Percentiles rank a stretch among this genome's conserved stretches.
Conservation (phyloP, 345 rosid genomes). For the Aquilaria malaccensis region DNA sequence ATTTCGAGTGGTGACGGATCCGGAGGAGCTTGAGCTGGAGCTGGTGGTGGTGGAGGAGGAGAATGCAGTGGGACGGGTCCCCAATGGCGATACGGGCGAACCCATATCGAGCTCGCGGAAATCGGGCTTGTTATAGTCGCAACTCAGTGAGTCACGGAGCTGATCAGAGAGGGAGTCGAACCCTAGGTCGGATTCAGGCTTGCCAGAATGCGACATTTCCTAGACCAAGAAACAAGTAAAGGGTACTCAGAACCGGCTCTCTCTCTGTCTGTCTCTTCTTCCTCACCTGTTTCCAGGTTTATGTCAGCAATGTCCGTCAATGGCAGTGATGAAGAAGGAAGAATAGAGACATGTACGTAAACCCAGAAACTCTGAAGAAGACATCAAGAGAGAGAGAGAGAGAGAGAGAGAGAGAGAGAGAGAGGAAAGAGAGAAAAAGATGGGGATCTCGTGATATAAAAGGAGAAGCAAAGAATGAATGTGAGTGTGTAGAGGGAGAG, state of each 20-base stretch:
- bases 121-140: slow-evolving; percentile 72
- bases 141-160: slow-evolving; percentile 41
- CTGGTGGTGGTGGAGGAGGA: slow-evolving; percentile 30
- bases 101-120: slow-evolving; percentile 73
- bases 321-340: neutral
- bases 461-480: slow-evolving; percentile 67
- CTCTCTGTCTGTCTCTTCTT: slow-evolving; percentile 5
- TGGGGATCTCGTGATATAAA: slow-evolving; percentile 73
- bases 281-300: neutral
- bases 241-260: slow-evolving; percentile 2
- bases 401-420: slow-evolving; percentile 7
- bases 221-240: neutral
- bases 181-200: slow-evolving; percentile 30
- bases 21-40: slow-evolving; percentile 76
- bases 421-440: slow-evolving; percentile 20
- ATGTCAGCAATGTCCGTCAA: slow-evolving; percentile 33
- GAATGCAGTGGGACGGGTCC: slow-evolving; percentile 31
- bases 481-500: slow-evolving; percentile 26
- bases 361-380: slow-evolving; percentile 22
- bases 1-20: slow-evolving; percentile 61
- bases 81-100: slow-evolving; percentile 87
- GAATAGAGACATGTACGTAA: slow-evolving; percentile 10
- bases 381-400: slow-evolving; percentile 21
- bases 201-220: slow-evolving; percentile 57
- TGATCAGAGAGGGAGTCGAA: slow-evolving; percentile 35